phyloP scores from a whole-genome alignment of 495 filamentous ascomycete species.

The Xylaria scruposa region DNA sequence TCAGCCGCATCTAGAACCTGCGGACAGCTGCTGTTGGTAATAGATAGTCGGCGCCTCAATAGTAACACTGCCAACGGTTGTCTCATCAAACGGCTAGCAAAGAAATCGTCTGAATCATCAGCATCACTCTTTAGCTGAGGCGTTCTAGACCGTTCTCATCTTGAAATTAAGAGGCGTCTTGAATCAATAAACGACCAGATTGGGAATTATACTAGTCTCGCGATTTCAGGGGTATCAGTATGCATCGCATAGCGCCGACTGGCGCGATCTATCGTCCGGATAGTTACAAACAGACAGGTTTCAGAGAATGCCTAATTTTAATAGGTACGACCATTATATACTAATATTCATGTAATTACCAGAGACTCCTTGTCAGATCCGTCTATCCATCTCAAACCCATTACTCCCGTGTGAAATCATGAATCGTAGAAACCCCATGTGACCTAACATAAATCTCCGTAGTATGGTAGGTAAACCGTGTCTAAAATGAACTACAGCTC shows the following conservation, averaged over 20 bases:
- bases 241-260: background rate
- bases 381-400: constrained; percentile 21
- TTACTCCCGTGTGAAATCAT: constrained; percentile 19
- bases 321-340: constrained; percentile 15
- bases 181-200: background rate
- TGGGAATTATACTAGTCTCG: background rate
- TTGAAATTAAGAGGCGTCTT: background rate
- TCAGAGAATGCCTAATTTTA: background rate
- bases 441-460: background rate
- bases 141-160: background rate
- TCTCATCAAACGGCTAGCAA: background rate
- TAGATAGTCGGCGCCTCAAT: constrained; percentile 3
- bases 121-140: background rate
- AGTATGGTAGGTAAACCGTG: background rate
- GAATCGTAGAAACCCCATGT: constrained; percentile 20
- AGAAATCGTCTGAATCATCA: background rate
- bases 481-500: constrained; percentile 38
- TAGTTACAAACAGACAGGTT: background rate
- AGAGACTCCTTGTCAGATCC: constrained; percentile 8
- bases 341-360: constrained; percentile 19
- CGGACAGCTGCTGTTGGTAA: background rate
- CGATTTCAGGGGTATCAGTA: constrained; percentile 18
- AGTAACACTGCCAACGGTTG: constrained; percentile 9
- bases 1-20: constrained; percentile 14
- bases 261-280: background rate